Percentiles rank a stretch among this genome's conserved stretches.
These are phyloP conservation scores for Boletus pseudo-olivaceus DNA, from an alignment of 768 basidiomycete genomes.

Conservation along the genomic window DNA sequence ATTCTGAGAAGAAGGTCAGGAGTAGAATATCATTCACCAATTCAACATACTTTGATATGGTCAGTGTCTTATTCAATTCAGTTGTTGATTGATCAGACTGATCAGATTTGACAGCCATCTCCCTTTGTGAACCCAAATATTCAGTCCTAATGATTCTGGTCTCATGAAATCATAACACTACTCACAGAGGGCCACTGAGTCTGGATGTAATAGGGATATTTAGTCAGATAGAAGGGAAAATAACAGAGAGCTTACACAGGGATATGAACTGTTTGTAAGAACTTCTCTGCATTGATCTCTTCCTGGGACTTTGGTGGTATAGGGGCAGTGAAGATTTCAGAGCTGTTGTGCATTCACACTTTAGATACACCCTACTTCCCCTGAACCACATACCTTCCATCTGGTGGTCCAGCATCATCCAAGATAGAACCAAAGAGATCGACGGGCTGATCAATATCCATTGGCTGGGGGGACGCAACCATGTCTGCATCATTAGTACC, in stretches of 20 bases:
- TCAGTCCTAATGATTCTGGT: not conserved
- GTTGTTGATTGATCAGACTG: slow-evolving; percentile 1
- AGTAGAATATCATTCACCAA: not conserved
- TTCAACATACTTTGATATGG: slow-evolving; percentile 26
- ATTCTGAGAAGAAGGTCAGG: slow-evolving; percentile 38
- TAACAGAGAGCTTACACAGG: slow-evolving; percentile 21
- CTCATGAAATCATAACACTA: not conserved
- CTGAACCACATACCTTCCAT: slow-evolving; percentile 14
- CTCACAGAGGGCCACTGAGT: slow-evolving; percentile 27
- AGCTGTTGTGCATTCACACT: not conserved
- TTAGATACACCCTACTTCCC: not conserved
- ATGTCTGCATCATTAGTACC: not conserved
- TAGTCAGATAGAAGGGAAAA: not conserved
- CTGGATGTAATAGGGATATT: slow-evolving; percentile 4
- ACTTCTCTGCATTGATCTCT: slow-evolving; percentile 24
- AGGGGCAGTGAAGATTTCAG: slow-evolving; percentile 1
- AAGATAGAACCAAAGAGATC: slow-evolving; percentile 12
- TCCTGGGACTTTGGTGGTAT: slow-evolving; percentile 18
- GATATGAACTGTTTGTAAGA: slow-evolving; percentile 24
- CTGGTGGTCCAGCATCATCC: slow-evolving; percentile 4
- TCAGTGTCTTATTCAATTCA: slow-evolving; percentile 11
- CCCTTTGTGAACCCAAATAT: slow-evolving; percentile 12
- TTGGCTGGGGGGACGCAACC: slow-evolving; percentile 17
- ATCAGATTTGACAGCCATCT: slow-evolving; percentile 1
- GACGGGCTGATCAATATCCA: slow-evolving; percentile 17